Percentiles rank a stretch among this genome's conserved stretches.
Evolutionary conservation across 2,329 filamentous ascomycete genomes (phyloP).

Genomic region (Phyllosticta paracitricarpa): DNA sequence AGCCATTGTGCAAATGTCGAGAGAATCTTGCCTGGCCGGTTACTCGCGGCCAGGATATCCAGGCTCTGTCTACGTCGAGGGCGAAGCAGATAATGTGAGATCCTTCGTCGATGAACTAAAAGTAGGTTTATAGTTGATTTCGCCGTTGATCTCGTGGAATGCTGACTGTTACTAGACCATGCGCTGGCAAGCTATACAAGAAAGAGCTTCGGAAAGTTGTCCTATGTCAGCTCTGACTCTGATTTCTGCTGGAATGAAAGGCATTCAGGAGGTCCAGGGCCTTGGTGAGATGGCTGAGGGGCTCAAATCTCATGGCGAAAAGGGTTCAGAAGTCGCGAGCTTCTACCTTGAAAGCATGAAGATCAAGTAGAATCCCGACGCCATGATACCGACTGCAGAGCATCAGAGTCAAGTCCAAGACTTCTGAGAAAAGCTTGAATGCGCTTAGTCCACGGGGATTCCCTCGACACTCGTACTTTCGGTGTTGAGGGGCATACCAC

Average conservation of each 20-base stretch:
- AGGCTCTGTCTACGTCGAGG: conserved; percentile 8
- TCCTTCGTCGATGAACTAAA: conserved; percentile 9
- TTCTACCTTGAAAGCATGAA: conserved; percentile 10
- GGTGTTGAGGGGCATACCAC: too few relatives aligned
- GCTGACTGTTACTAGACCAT: not conserved
- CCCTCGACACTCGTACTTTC: too few relatives aligned
- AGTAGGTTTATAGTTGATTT: not conserved
- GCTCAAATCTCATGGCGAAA: not conserved
- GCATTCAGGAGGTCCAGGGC: conserved; percentile 4
- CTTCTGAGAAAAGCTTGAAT: not conserved
- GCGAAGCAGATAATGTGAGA: conserved; percentile 1
- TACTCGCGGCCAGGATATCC: conserved; percentile 10
- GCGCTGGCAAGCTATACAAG: conserved; percentile 10
- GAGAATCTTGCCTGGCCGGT: not conserved
- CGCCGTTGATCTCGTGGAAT: not conserved
- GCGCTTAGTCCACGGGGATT: not conserved
- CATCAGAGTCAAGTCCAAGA: not conserved
- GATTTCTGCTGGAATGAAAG: not conserved
- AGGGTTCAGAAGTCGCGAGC: not conserved
- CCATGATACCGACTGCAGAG: not conserved
- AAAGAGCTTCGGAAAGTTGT: not conserved
- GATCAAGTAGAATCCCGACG: not conserved
- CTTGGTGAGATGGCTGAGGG: conserved; percentile 5
- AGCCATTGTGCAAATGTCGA: conserved; percentile 2
- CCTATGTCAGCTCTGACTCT: not conserved